Evolutionary conservation across 2,329 filamentous ascomycete species (phyloP).

Genomic region (Cytospora mali): DNA sequence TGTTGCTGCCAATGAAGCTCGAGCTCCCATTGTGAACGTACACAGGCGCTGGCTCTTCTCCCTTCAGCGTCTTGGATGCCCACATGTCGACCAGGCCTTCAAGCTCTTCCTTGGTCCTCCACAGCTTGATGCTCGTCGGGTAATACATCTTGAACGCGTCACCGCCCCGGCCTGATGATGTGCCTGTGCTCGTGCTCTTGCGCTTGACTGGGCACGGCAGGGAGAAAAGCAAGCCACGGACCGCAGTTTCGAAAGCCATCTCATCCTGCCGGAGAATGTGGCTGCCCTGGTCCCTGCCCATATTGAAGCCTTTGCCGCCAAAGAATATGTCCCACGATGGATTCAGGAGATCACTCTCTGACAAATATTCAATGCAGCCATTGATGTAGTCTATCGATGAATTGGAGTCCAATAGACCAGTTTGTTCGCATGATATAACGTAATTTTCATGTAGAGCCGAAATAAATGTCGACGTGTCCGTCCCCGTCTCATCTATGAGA

Average conservation of each 20-base stretch:
- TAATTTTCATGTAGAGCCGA: conserved; percentile 95
- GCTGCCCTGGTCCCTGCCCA: conserved; percentile 60
- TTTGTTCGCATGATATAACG: conserved; percentile 73
- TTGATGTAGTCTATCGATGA: conserved; percentile 78
- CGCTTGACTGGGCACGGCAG: conserved; percentile 84
- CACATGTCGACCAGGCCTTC: conserved; percentile 73
- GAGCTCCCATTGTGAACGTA: not conserved
- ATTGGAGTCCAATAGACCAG: conserved; percentile 50
- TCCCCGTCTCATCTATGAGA: conserved; percentile 91
- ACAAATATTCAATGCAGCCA: conserved; percentile 83
- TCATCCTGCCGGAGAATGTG: conserved; percentile 89
- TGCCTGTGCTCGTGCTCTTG: conserved; percentile 42
- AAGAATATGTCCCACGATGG: conserved; percentile 72
- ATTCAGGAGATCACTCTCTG: conserved; percentile 83
- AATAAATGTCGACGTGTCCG: conserved; percentile 87
- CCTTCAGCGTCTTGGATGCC: conserved; percentile 62
- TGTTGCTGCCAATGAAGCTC: conserved; percentile 35
- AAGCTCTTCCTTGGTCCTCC: conserved; percentile 81
- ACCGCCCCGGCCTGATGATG: conserved; percentile 43
- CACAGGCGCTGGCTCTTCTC: conserved; percentile 41
- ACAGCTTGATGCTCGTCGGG: conserved; percentile 80
- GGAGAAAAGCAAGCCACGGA: conserved; percentile 81
- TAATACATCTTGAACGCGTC: conserved; percentile 92
- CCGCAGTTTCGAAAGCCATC: conserved; percentile 88
- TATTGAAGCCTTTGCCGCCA: conserved; percentile 57